Evolutionary conservation across 768 basidiomycete genomes (phyloP).

Genomic region (Termitomyces sp.): DNA sequence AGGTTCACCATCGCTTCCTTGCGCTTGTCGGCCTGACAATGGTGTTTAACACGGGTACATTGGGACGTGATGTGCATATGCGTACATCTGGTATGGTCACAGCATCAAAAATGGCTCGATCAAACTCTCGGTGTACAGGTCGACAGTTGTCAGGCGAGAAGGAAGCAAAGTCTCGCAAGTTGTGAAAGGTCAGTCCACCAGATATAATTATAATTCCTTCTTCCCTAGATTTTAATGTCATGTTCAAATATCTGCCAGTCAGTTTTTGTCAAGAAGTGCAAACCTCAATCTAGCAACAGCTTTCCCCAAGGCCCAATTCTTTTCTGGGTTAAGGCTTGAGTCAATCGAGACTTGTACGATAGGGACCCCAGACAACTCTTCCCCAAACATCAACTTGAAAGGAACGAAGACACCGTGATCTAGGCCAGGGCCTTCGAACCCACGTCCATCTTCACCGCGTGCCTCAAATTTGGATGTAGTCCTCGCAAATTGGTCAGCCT

Average conservation of each 20-base stretch:
- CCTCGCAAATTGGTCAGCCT: conserved; percentile 49
- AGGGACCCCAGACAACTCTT: conserved; percentile 54
- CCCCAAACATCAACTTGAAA: conserved; percentile 74
- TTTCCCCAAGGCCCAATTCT: conserved; percentile 61
- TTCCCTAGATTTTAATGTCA: conserved; percentile 30
- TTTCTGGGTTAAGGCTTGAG: conserved; percentile 47
- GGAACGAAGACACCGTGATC: conserved; percentile 83
- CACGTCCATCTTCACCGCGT: conserved; percentile 62
- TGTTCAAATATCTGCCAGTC: not conserved
- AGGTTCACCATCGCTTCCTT: conserved; percentile 52
- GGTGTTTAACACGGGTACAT: not conserved
- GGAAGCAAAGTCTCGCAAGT: conserved; percentile 47
- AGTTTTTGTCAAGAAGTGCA: conserved; percentile 8
- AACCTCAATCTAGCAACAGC: conserved; percentile 56
- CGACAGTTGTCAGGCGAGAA: conserved; percentile 46
- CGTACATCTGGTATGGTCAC: conserved; percentile 41
- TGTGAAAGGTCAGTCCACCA: conserved; percentile 67
- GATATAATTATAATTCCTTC: conserved; percentile 66
- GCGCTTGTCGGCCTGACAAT: conserved; percentile 39
- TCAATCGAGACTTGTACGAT: conserved; percentile 71
- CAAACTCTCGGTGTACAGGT: conserved; percentile 47
- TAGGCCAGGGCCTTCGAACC: conserved; percentile 57
- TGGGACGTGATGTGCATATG: not conserved
- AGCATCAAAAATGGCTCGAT: conserved; percentile 53
- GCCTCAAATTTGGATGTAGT: conserved; percentile 42